Conservation (phyloP, 805 yeast genomes). For the Priceomyces haplophilus region DNA sequence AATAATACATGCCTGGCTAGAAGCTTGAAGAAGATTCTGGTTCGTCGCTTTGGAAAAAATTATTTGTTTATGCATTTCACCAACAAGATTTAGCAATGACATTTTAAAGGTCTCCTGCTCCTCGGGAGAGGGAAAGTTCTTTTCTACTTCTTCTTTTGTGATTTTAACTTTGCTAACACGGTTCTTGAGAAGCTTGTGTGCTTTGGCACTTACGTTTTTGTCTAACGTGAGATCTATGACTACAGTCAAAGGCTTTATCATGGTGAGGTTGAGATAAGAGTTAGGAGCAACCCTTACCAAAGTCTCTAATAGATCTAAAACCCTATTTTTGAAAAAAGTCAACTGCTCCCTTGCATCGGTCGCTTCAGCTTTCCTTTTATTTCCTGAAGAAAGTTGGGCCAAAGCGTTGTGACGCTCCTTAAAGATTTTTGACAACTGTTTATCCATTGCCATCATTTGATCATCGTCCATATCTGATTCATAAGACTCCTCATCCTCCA, state of each 20-base stretch:
- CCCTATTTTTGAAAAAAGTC: slow-evolving; percentile 71
- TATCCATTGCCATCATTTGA: slow-evolving; percentile 93
- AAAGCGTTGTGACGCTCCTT: slow-evolving; percentile 74
- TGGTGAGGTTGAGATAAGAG: slow-evolving; percentile 38
- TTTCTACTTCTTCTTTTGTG: slow-evolving; percentile 16
- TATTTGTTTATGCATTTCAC: slow-evolving; percentile 43
- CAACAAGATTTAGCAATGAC: slow-evolving; percentile 27
- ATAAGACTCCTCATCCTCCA: slow-evolving; percentile 48
- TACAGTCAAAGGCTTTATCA: slow-evolving; percentile 54
- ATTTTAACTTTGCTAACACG: slow-evolving; percentile 52
- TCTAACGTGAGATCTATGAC: slow-evolving; percentile 69
- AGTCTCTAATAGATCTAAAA: slow-evolving; percentile 72
- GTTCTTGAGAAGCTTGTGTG: slow-evolving; percentile 65
- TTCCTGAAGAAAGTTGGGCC: slow-evolving; percentile 50
- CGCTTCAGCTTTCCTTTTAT: slow-evolving; percentile 68
- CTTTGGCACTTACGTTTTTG: slow-evolving; percentile 66
- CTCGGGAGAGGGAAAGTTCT: slow-evolving; percentile 13
- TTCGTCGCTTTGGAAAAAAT: slow-evolving; percentile 40
- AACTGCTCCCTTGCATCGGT: slow-evolving; percentile 76
- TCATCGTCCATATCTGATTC: slow-evolving; percentile 85
- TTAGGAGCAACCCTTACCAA: slow-evolving; percentile 49
- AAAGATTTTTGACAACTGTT: slow-evolving; percentile 77
- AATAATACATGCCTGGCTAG: slow-evolving; percentile 64
- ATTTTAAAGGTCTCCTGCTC: slow-evolving; percentile 16
- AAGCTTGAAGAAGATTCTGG: slow-evolving; percentile 52